A percentile compares a stretch with the other conserved stretches of the same genome.
Conservation (phyloP, 148 eudicot species). For the Oxyria digyna region DNA sequence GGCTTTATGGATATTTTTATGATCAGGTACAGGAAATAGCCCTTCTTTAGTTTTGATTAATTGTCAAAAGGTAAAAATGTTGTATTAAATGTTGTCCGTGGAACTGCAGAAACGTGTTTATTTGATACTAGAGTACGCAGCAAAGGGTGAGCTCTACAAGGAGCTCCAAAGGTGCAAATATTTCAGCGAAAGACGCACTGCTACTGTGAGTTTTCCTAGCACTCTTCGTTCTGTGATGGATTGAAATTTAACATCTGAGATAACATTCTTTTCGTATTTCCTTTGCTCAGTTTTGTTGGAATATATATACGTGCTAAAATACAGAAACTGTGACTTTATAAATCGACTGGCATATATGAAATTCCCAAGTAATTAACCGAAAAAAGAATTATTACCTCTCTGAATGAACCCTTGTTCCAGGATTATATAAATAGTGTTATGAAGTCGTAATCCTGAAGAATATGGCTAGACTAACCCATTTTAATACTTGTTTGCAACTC, state of each 20-base stretch:
- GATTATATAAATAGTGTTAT: no score
- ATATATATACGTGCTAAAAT: no score
- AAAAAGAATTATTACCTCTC: no score
- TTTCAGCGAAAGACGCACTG: conserved; percentile 84
- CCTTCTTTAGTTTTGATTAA: background rate
- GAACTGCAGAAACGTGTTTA: conserved; percentile 82
- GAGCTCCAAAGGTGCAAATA: conserved; percentile 89
- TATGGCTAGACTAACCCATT: background rate
- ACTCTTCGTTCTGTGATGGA: background rate
- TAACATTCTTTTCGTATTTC: background rate
- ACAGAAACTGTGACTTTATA: background rate
- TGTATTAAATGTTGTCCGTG: background rate
- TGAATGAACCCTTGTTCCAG: no score
- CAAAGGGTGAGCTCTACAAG: conserved; percentile 96
- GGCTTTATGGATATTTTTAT: conserved; percentile 92
- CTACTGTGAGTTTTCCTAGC: conserved; percentile 50
- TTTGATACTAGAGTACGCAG: conserved; percentile 86
- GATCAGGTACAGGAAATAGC: conserved; percentile 54
- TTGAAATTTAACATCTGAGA: background rate
- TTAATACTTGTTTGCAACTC: conserved; percentile 6
- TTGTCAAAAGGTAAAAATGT: background rate
- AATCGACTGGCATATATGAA: background rate
- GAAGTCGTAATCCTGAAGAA: background rate
- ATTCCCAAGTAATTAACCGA: no score
- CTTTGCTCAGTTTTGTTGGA: no score